Evolutionary conservation across 2,329 filamentous ascomycete genomes (phyloP), one percentile per base, ranked within the genome.

Genomic region (Fusarium burgessii): DNA sequence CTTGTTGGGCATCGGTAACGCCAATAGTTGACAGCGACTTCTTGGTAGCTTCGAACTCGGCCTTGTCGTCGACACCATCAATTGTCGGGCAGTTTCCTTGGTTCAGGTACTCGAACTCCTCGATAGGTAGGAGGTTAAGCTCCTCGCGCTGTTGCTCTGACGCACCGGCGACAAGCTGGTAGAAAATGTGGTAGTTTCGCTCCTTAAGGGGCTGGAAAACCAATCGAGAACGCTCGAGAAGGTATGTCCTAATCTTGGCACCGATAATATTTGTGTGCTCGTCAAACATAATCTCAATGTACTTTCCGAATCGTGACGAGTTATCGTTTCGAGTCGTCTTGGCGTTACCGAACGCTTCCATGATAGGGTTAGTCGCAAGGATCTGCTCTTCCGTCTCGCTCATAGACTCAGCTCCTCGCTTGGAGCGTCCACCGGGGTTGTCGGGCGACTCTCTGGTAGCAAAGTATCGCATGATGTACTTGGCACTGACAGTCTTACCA

Each of bases 321-420:
- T 99, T 99, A 84, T 99, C 96, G 84, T 99, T 99, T 80, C 96
- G 89, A 14, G 96, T 99, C n/a, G 96, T 99, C 85, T 99, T 99
- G 58, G 96, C 96, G 85, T 99, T 99, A 80, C 96, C 96, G 79
- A 99, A 99, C 36, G 96, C 95, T 89, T 99, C 96, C 96, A 99
- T 99, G 80, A 99, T 97, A 41, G 96, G 96, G 81, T 99, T 99
- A 58, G 96, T 99, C 33, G 96, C 96, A 74, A 99, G 85, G 79
- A 99, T 99, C 81, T 97, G 95, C 85, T 99, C 95, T 83, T 99
- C 96, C 2, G 96, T 99, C 85, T 98, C 93, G 81, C 95, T 98
- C 91, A 98, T 98, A 71, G 91, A 80, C 63, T 93, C 92, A 76
- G 90, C 85, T 67, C 93, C 93, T 78, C 88, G 88, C 82, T 93